A percentile compares a stretch with the other conserved stretches of the same genome.
Evolutionary conservation across 202 grass and related monocot genomes (phyloP).

Genomic region (Brachypodium distachyon): DNA sequence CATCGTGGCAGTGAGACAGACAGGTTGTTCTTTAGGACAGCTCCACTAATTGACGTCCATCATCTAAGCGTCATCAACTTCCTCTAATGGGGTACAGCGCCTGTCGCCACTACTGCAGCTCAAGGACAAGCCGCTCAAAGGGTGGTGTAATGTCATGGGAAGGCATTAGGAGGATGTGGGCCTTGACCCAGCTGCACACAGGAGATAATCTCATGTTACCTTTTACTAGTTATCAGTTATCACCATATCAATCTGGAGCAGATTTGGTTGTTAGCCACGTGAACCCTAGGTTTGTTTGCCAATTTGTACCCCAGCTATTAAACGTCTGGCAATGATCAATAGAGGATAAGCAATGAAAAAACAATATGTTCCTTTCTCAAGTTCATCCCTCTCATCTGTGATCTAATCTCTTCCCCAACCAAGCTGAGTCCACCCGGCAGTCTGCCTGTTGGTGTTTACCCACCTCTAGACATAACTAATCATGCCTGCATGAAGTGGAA

Average conservation of each 20-base stretch:
- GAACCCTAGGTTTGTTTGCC: not conserved
- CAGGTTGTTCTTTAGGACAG: not conserved
- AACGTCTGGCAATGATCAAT: not conserved
- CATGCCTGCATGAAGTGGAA: too few relatives aligned
- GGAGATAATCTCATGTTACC: not conserved
- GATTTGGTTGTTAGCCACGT: too few relatives aligned
- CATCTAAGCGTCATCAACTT: too few relatives aligned
- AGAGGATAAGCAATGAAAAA: not conserved
- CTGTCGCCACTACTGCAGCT: too few relatives aligned
- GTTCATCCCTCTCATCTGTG: not conserved
- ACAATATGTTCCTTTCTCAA: not conserved
- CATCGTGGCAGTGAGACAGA: not conserved
- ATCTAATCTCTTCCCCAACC: not conserved
- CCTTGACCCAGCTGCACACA: not conserved
- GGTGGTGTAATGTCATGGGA: too few relatives aligned
- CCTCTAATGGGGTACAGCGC: too few relatives aligned
- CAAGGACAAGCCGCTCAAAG: too few relatives aligned
- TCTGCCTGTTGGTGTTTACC: not conserved
- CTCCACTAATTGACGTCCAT: too few relatives aligned
- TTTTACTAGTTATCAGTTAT: too few relatives aligned
- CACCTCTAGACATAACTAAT: too few relatives aligned
- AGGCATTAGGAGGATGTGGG: not conserved
- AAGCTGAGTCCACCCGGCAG: not conserved
- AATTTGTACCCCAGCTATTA: not conserved
- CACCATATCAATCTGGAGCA: not conserved